Evolutionary conservation across 495 filamentous ascomycete genomes (phyloP), one percentile per base, ranked within the genome.

Genomic region (Aspergillus mulundensis): DNA sequence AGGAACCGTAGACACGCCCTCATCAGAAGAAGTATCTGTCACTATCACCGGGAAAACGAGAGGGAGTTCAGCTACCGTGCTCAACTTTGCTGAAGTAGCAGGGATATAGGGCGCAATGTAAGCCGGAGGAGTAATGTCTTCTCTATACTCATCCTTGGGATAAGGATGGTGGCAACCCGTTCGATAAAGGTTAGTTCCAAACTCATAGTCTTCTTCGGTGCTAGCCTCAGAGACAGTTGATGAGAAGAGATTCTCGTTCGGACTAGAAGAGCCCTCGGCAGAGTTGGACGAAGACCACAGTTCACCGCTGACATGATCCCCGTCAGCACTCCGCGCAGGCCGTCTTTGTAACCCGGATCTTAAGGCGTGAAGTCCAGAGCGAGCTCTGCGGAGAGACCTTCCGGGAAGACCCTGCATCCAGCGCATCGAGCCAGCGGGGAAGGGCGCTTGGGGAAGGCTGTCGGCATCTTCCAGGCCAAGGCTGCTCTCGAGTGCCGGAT

Each of bases 161-260:
- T 54, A 42, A 42, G 64, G 53, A 18, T 55, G 59, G 16, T 63
- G 59, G 50, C 53, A 56, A 19, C 53, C 49, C 5, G 62, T 68
- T 16, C 72, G 69, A 46, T 69, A 66, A 4, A 76, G 60, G 19
- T 64, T 58, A 43, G 59, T 46, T 12, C 72, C 72, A 45, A 76
- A 72, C 3, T 54, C 56, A 28, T 58, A 38, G 25, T 76, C 71
- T 14, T 70, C 67, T 45, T 70, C 65, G 12, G 71, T 76, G 24
- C 58, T 69, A 8, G 64, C 58, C 30, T 64, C 62, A 2, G 65
- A 67, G 19, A 62, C 40, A 5, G 65, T 56, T 1, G 62, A 64
- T 4, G 65, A 59, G 38, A 59, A 63, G 7, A 24, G 20, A 7
- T 36, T 25, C 3, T 57, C 55, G n/a, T 45, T 54, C 15, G 59